Percentiles rank a stretch among this genome's conserved stretches.
These are phyloP conservation scores for Gracilaria caudata DNA, from an alignment of 23 red algal species.

Conservation along the genomic window DNA sequence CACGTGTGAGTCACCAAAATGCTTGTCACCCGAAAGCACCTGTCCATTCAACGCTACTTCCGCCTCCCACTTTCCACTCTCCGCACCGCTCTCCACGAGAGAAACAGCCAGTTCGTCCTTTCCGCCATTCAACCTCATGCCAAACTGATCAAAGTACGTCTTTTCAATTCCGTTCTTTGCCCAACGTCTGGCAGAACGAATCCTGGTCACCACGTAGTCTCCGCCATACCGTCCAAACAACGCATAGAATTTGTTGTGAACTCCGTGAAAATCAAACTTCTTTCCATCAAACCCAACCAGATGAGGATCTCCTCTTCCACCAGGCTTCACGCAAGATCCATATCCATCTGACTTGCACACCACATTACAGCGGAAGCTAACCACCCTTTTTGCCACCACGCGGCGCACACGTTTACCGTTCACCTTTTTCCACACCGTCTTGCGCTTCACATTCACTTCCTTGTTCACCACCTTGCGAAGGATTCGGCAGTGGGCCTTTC, in stretches of 20 bases:
- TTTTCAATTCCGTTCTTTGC: conserved; percentile 31
- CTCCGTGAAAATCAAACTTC: conserved; percentile 35
- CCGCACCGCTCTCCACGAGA: neutral
- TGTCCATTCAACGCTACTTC: neutral
- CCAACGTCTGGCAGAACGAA: conserved; percentile 1
- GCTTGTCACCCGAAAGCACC: neutral
- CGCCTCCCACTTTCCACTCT: conserved; percentile 2
- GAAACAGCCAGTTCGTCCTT: conserved; percentile 19
- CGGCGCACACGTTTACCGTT: neutral
- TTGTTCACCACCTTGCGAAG: conserved; percentile 1
- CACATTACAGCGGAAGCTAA: neutral
- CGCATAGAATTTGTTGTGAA: conserved; percentile 5
- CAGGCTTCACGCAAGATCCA: conserved; percentile 19
- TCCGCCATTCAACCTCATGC: neutral
- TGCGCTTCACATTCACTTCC: neutral
- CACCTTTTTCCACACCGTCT: neutral
- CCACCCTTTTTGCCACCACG: neutral
- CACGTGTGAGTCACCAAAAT: neutral
- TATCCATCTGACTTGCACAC: neutral
- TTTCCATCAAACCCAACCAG: conserved; percentile 23
- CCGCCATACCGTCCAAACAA: conserved; percentile 38
- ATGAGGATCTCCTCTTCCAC: conserved; percentile 48
- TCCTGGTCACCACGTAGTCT: conserved; percentile 16
- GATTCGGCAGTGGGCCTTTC: neutral
- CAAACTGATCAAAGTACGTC: conserved; percentile 44